Percentiles rank a stretch among this genome's conserved stretches.
Conservation (phyloP, 2,329 filamentous ascomycete genomes). For the Plectosphaerella cucumerina region DNA sequence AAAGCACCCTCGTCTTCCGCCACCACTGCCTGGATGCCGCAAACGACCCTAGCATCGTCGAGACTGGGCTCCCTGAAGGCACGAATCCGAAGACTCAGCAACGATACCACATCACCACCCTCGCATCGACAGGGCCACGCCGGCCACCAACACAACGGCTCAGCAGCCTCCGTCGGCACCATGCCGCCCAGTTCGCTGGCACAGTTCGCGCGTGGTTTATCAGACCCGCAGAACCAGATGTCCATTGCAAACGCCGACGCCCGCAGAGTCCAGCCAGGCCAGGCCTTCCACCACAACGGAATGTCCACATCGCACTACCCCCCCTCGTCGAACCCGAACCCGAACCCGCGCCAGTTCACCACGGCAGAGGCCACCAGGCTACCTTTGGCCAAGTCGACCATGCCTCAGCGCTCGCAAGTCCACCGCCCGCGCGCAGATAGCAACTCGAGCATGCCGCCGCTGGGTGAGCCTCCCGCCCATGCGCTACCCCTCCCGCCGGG, state of each 20-base stretch:
- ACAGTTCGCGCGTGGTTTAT: slow-evolving; percentile 11
- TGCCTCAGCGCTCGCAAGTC: slow-evolving; percentile 18
- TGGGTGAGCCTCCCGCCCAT: slow-evolving; percentile 15
- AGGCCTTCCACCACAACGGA: neutral
- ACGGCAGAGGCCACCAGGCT: slow-evolving; percentile 28
- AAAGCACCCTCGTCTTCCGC: too few relatives aligned
- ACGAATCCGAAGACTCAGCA: neutral
- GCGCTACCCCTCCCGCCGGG: slow-evolving; percentile 14
- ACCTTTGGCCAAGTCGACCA: slow-evolving; percentile 23
- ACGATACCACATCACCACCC: neutral
- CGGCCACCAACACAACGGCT: neutral
- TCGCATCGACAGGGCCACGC: too few relatives aligned
- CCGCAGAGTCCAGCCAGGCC: neutral
- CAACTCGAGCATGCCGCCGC: slow-evolving; percentile 17
- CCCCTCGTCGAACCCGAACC: slow-evolving; percentile 1
- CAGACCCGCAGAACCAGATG: slow-evolving; percentile 3
- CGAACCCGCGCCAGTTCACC: slow-evolving; percentile 19
- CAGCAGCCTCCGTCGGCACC: neutral
- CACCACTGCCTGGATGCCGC: neutral
- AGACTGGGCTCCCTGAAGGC: neutral
- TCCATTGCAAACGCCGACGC: neutral
- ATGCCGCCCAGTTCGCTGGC: slow-evolving; percentile 11
- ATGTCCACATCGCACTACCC: neutral
- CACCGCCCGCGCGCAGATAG: slow-evolving; percentile 18
- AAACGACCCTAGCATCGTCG: neutral